Evolutionary conservation across 2,329 filamentous ascomycete species (phyloP).

Genomic region (Beauveria asiatica): DNA sequence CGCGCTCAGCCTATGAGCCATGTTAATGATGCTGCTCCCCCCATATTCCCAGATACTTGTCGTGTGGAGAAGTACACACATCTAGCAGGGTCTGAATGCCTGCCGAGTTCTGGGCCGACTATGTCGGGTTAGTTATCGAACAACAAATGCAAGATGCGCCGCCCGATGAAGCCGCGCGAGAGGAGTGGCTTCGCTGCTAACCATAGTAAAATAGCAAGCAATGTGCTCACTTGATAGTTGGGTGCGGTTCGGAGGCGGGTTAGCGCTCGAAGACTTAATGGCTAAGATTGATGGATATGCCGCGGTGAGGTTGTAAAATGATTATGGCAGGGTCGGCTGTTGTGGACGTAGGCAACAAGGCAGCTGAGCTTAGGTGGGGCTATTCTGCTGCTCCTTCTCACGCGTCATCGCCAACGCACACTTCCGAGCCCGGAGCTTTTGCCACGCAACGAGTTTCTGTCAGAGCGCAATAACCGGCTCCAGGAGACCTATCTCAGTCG

Average conservation of each 20-base stretch:
- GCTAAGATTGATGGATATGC: not conserved
- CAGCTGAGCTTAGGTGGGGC: slow-evolving; percentile 9
- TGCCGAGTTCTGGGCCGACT: slow-evolving; percentile 97
- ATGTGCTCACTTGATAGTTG: not conserved
- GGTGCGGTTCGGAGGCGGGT: not conserved
- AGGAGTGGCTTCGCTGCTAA: not conserved
- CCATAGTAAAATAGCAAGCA: not conserved
- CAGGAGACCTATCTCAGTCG: not conserved
- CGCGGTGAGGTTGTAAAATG: not conserved
- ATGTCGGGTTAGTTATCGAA: slow-evolving; percentile 20
- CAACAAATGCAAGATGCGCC: slow-evolving; percentile 7
- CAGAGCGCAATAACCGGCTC: not conserved
- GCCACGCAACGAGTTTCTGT: not conserved
- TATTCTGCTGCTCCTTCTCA: not conserved
- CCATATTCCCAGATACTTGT: not conserved
- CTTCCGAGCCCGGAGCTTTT: not conserved
- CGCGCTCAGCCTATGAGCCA: slow-evolving; percentile 74
- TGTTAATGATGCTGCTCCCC: slow-evolving; percentile 4
- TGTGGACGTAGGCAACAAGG: not conserved
- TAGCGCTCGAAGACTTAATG: not conserved
- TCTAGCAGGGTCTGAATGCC: slow-evolving; percentile 98
- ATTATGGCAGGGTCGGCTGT: not conserved
- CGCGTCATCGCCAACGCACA: not conserved
- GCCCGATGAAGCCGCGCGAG: not conserved
- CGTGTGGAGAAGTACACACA: slow-evolving; percentile 50